phyloP scores from a whole-genome alignment of 2,329 filamentous ascomycete species.

The Cordyceps fumosorosea region DNA sequence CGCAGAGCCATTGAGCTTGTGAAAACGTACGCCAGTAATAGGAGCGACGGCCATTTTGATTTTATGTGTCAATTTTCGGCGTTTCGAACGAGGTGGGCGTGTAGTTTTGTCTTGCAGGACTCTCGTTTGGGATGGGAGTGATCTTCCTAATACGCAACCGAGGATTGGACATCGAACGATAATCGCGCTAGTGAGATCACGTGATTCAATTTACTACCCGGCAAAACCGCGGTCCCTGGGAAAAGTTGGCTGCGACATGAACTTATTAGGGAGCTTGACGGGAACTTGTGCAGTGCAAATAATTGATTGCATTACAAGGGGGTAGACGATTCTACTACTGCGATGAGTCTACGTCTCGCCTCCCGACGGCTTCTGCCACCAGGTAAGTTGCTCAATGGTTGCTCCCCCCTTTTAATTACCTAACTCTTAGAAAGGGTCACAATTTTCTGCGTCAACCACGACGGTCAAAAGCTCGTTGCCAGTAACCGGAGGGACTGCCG shows the following conservation, averaged over 20 bases:
- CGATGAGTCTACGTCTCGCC: slow-evolving; percentile 61
- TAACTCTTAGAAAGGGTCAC: neutral
- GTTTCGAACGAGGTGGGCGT: slow-evolving; percentile 19
- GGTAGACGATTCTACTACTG: slow-evolving; percentile 18
- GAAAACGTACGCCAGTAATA: slow-evolving; percentile 51
- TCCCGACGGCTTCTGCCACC: slow-evolving; percentile 53
- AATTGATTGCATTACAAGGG: slow-evolving; percentile 22
- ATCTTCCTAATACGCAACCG: neutral
- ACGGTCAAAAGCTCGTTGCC: neutral
- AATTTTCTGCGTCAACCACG: neutral
- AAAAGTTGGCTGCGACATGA: slow-evolving; percentile 13
- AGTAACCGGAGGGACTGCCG: neutral
- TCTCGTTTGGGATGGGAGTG: slow-evolving; percentile 18
- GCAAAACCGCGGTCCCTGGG: slow-evolving; percentile 18
- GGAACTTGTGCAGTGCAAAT: slow-evolving; percentile 15
- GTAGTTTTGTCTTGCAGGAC: slow-evolving; percentile 18
- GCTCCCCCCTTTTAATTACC: neutral
- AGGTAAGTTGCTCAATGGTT: slow-evolving; percentile 39
- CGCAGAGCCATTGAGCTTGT: slow-evolving; percentile 25
- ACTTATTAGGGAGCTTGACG: slow-evolving; percentile 1
- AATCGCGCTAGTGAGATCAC: slow-evolving; percentile 26
- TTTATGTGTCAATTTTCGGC: slow-evolving; percentile 18
- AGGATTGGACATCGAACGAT: slow-evolving; percentile 24
- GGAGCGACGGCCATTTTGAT: slow-evolving; percentile 49
- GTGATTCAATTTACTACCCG: slow-evolving; percentile 14